Conservation (phyloP, 2,329 filamentous ascomycete species). For the Penicillium sp. region DNA sequence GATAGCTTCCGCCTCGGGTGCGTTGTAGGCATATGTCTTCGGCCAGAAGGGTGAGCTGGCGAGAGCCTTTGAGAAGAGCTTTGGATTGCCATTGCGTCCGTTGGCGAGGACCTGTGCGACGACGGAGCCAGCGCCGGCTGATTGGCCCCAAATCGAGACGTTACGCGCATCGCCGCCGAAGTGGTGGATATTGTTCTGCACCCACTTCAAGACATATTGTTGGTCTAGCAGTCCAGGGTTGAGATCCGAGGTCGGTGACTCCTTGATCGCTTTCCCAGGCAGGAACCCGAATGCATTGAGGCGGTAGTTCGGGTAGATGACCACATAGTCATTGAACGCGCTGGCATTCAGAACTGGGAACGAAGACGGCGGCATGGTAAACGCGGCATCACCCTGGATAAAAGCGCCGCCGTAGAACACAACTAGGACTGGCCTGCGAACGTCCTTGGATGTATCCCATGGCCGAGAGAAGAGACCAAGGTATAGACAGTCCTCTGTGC, state of each 20-base stretch:
- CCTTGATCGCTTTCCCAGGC: conserved; percentile 51
- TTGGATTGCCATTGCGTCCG: conserved; percentile 44
- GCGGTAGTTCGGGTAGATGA: conserved; percentile 58
- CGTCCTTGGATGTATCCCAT: conserved; percentile 43
- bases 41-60: conserved; percentile 61
- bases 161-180: conserved; percentile 58
- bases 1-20: conserved; percentile 53
- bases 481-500: conserved; percentile 63
- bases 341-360: conserved; percentile 63
- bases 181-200: conserved; percentile 53
- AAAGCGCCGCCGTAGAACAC: conserved; percentile 65
- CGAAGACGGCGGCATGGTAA: conserved; percentile 57
- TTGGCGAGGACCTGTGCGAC: conserved; percentile 50
- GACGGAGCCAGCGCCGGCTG: conserved; percentile 54
- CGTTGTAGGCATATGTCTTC: conserved; percentile 58
- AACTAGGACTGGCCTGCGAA: conserved; percentile 60
- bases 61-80: conserved; percentile 55
- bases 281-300: conserved; percentile 61
- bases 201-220: conserved; percentile 55
- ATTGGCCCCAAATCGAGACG: conserved; percentile 60
- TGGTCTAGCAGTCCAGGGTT: conserved; percentile 59
- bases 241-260: conserved; percentile 49
- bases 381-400: conserved; percentile 59
- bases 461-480: conserved; percentile 62
- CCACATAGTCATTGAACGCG: conserved; percentile 52